Evolutionary conservation across 192 early-diverging fungal species (phyloP), one percentile per base, ranked within the genome.

Genomic region (Linnemannia schmuckeri): DNA sequence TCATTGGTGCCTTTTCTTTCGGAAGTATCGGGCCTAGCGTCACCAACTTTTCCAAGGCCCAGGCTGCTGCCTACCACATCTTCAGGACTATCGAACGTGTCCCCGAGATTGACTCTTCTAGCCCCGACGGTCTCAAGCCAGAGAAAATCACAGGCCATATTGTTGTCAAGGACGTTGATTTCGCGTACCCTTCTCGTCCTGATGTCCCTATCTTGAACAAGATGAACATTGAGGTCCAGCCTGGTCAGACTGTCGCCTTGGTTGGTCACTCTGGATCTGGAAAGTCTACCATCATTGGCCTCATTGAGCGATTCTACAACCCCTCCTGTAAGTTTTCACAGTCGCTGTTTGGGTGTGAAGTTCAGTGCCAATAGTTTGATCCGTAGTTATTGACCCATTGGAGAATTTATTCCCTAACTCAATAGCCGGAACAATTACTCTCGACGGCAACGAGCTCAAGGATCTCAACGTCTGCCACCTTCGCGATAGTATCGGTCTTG

Each of bases 261-360:
- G 91, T 91, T 8, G 92, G 92, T 52, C 76, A 84, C 24, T 91
- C 91, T 10, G 98, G 98, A 20, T 93, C 92, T 77, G 96, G 96
- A 68, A 98, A 98, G 83, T 96, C 94, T 20, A 99, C 97, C 27
- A 95, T 95, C 79, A 93, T 97, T 10, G 90, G 93, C 57, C 90
- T 99, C 55, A 74, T 99, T 30, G 93, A 97, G 89, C 93, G 98
- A 52, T 97, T 98, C 87, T 98, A 99, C 88, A 94, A 93, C 77
- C 91, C 92, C 24, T 38, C 76, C 44, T 55, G 46, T 82, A 73
- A 72, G 81, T 66, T 15, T 44, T 52, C 49, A 22, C 18, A n/a
- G 37, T 38, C 3, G 54, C 7, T 47, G 13, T 33, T 35, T 47
- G 27, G 18, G 0, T 47, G 27, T 72, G 41, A 10, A n/a, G 33